Percentiles rank a stretch among this genome's conserved stretches.
These are phyloP conservation scores for Aspergillus pseudotamarii DNA, from an alignment of 2,329 filamentous ascomycete genomes.

Conservation along the genomic window DNA sequence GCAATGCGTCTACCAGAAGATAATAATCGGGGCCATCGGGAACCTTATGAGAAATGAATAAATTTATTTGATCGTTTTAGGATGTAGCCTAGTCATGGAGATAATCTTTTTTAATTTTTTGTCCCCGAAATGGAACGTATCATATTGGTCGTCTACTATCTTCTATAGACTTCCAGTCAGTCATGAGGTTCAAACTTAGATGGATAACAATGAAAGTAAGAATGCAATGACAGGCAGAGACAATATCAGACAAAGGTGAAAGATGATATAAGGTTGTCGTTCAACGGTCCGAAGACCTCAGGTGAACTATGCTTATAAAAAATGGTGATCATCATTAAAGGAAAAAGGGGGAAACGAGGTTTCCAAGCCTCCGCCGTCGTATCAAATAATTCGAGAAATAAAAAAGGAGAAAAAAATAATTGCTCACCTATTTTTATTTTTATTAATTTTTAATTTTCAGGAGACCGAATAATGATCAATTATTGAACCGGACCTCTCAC, in stretches of 20 bases:
- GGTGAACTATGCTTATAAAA: conserved; percentile 47
- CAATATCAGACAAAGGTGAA: conserved; percentile 37
- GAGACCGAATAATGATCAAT: neutral
- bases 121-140: neutral
- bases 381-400: neutral
- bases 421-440: conserved; percentile 20
- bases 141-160: neutral
- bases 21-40: conserved; percentile 14
- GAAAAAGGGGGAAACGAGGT: neutral
- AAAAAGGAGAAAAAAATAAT: conserved; percentile 6
- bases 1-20: conserved; percentile 28
- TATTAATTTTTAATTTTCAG: conserved; percentile 7
- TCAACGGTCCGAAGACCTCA: conserved; percentile 45
- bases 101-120: conserved; percentile 11
- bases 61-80: neutral
- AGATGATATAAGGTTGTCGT: conserved; percentile 46
- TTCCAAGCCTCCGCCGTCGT: neutral
- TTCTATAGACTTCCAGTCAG: conserved; percentile 3
- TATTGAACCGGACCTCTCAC: neutral
- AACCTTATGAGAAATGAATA: conserved; percentile 5
- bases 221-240: conserved; percentile 14
- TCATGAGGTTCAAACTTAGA: neutral
- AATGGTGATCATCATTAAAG: conserved; percentile 41
- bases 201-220: conserved; percentile 12
- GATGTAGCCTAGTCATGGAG: neutral